These are phyloP conservation scores for Erigeron philadelphicus DNA, from an alignment of 140 eudicot species.

Conservation along the genomic window DNA sequence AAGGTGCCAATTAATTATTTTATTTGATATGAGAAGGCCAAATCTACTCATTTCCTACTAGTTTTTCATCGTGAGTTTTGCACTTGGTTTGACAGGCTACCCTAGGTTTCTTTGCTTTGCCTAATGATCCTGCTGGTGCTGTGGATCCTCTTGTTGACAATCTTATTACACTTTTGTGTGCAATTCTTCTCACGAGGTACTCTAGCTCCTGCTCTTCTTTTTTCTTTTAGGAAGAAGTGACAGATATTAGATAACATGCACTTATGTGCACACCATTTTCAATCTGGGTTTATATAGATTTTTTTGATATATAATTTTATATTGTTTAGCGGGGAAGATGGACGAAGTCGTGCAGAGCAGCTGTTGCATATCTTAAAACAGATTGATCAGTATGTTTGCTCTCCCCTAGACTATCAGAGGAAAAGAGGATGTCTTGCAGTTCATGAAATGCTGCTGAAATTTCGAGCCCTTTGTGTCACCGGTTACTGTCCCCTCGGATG, in stretches of 20 bases:
- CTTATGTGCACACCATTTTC: neutral
- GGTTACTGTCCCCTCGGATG: slow-evolving; percentile 90
- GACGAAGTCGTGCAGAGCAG: slow-evolving; percentile 97
- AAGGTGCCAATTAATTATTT: slow-evolving; percentile 47
- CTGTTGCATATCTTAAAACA: slow-evolving; percentile 78
- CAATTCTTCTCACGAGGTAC: slow-evolving; percentile 93
- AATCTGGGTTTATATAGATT: neutral
- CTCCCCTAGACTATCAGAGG: slow-evolving; percentile 83
- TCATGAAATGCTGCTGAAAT: slow-evolving; percentile 79
- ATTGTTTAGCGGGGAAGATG: slow-evolving; percentile 81
- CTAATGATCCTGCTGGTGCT: slow-evolving; percentile 81
- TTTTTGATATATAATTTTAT: neutral
- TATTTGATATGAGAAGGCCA: neutral
- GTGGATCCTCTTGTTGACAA: slow-evolving; percentile 73
- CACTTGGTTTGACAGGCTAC: slow-evolving; percentile 62
- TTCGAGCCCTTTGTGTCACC: slow-evolving; percentile 71
- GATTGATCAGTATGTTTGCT: slow-evolving; percentile 85
- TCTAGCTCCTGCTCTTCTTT: neutral
- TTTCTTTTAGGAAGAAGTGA: neutral
- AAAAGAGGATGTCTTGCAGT: slow-evolving; percentile 88
- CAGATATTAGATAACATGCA: neutral
- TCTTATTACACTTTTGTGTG: slow-evolving; percentile 77
- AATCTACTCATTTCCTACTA: neutral
- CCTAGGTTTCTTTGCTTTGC: slow-evolving; percentile 85
- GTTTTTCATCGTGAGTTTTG: neutral